phyloP scores from a whole-genome alignment of 140 eudicot genomes.

The Senecio squalidus region DNA sequence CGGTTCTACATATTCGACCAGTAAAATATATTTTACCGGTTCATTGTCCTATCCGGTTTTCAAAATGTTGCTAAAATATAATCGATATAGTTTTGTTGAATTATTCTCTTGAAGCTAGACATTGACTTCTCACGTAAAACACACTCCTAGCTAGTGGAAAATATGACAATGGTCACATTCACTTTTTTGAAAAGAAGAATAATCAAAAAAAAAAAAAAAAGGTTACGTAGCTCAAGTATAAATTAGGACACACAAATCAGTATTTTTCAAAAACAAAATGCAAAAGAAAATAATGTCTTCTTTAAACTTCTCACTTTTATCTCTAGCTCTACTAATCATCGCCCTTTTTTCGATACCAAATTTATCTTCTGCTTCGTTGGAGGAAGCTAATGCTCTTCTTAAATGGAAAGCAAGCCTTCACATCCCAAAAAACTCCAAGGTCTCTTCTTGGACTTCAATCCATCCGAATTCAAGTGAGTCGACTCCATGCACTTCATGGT shows the following conservation, averaged over 20 bases:
- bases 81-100: neutral
- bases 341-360: neutral
- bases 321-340: neutral
- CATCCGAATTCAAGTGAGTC: neutral
- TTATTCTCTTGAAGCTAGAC: neutral
- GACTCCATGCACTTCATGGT: neutral
- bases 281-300: neutral
- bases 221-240: neutral
- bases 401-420: conserved; percentile 7
- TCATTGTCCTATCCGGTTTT: too few relatives aligned
- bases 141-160: neutral
- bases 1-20: too few relatives aligned
- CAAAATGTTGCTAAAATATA: too few relatives aligned
- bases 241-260: neutral
- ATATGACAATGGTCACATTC: neutral
- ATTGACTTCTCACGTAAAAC: neutral
- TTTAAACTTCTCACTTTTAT: neutral
- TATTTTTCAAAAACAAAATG: neutral
- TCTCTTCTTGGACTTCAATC: neutral
- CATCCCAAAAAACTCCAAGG: neutral
- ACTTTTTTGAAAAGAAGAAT: too few relatives aligned
- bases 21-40: too few relatives aligned
- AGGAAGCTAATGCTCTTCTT: neutral
- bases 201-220: too few relatives aligned
- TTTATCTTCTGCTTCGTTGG: neutral